Percentiles rank a stretch among this genome's conserved stretches.
These are phyloP conservation scores for Raddia distichophylla DNA, from an alignment of 176 grass and related monocot genomes.

Conservation along the genomic window DNA sequence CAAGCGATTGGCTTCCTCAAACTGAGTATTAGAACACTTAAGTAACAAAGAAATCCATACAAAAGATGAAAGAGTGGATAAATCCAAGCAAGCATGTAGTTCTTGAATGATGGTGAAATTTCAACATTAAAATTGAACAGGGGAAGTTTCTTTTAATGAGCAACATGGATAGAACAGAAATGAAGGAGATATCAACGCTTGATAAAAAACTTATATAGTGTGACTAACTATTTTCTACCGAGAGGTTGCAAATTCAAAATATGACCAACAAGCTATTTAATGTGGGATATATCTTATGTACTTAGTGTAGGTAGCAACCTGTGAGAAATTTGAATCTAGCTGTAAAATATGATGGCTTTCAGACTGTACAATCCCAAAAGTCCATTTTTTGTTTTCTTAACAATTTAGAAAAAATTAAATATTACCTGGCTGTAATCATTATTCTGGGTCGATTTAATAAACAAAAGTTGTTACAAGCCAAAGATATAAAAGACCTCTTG, in stretches of 20 bases:
- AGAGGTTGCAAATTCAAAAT: neutral
- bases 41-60: constrained; percentile 28
- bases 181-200: neutral
- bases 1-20: constrained; percentile 62
- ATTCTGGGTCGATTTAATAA: neutral
- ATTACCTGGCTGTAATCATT: neutral
- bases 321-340: neutral
- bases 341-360: neutral
- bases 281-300: constrained; percentile 13
- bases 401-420: constrained; percentile 18
- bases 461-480: neutral
- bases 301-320: neutral
- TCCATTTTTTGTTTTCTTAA: constrained; percentile 20
- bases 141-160: neutral
- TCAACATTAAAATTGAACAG: constrained; percentile 24
- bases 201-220: neutral
- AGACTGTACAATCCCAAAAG: neutral
- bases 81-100: constrained; percentile 13
- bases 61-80: constrained; percentile 8
- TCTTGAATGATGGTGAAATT: constrained; percentile 15
- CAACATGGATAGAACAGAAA: neutral
- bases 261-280: constrained; percentile 1
- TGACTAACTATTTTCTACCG: neutral
- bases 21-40: constrained; percentile 52
- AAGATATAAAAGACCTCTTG: neutral